A percentile compares a stretch with the other conserved stretches of the same genome.
Conservation (phyloP, 306 rosid genomes). For the Cucumis hystrix region DNA sequence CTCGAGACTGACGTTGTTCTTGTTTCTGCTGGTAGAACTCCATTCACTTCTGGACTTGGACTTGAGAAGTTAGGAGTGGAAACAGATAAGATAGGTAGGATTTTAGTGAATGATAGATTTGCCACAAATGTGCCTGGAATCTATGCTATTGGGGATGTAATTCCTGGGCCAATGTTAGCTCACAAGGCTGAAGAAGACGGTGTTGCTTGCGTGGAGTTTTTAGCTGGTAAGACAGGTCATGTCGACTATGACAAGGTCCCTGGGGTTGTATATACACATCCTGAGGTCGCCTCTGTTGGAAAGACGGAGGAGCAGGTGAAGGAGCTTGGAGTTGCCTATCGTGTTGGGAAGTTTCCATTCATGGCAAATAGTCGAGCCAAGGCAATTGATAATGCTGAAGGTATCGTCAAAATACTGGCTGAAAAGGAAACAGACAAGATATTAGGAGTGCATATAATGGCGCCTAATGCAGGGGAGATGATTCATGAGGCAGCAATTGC, state of each 20-base stretch:
- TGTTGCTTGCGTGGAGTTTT: constrained; percentile 91
- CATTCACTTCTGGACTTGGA: constrained; percentile 76
- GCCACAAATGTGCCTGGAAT: constrained; percentile 66
- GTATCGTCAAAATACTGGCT: constrained; percentile 80
- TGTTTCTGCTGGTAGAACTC: constrained; percentile 93
- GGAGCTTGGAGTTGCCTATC: constrained; percentile 47
- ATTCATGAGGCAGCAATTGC: constrained; percentile 92
- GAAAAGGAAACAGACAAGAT: constrained; percentile 94
- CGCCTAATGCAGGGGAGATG: constrained; percentile 95
- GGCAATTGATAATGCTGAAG: constrained; percentile 96
- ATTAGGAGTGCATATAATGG: constrained; percentile 95
- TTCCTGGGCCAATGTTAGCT: constrained; percentile 98
- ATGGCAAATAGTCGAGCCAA: constrained; percentile 97
- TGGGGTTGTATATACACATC: constrained; percentile 88
- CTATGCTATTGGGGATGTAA: constrained; percentile 88
- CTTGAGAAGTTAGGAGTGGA: constrained; percentile 83
- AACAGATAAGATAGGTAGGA: constrained; percentile 67
- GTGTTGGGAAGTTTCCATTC: constrained; percentile 93
- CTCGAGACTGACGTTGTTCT: constrained; percentile 93
- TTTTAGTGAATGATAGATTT: constrained; percentile 72
- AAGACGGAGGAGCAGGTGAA: constrained; percentile 98
- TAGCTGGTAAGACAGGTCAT: constrained; percentile 93
- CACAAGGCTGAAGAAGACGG: constrained; percentile 99
- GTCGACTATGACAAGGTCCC: constrained; percentile 99
- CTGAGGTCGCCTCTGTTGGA: constrained; percentile 94